Evolutionary conservation across 805 yeast species (phyloP), one percentile per base, ranked within the genome.

Genomic region (Kazachstania taianensis): DNA sequence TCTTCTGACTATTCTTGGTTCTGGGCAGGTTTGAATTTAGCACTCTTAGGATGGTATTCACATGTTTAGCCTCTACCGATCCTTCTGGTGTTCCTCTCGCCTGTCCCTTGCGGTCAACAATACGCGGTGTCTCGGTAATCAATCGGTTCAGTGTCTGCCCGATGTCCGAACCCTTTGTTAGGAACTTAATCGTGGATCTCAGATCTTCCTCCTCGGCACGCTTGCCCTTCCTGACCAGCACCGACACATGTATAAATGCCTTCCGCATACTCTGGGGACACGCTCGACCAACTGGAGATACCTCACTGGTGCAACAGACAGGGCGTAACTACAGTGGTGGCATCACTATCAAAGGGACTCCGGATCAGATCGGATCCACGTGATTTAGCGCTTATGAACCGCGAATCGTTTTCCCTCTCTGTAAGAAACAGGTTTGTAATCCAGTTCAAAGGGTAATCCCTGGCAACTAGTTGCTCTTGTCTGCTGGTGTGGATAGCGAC

Each of bases 21-120:
- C 49, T 48, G 1, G 58, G 57, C 29, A 57, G 41, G 13, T 50
- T 47, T 3, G 52, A 42, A 39, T 57, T 57, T 25, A 57, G 37
- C 5, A 52, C 35, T 19, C 48, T 48, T 8, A 54, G 38, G 12
- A 57, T 41, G 18, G 48, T 45, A 7, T 55, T 50, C 7, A 55
- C 51, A 38, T 54, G 54, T n/a, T 31, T 18, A 18, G 24, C 32
- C 7, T 36, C 37, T 7, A n/a, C n/a, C n/a, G 31, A 15, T 26
- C 36, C 13, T 28, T 35, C 39, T 18, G 33, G 14, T 22, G 29
- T 19, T 9, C 14, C 8, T 17, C 33, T 27, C 22, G 39, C 34
- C 23, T 32, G 37, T 26, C 20, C 10, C 7, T 16, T 20, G 16
- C 20, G 17, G 22, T 14, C 12, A 16, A 20, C 30, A 25, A 12